Conservation (phyloP, 768 basidiomycete genomes). For the Clitopilus hobsonii region DNA sequence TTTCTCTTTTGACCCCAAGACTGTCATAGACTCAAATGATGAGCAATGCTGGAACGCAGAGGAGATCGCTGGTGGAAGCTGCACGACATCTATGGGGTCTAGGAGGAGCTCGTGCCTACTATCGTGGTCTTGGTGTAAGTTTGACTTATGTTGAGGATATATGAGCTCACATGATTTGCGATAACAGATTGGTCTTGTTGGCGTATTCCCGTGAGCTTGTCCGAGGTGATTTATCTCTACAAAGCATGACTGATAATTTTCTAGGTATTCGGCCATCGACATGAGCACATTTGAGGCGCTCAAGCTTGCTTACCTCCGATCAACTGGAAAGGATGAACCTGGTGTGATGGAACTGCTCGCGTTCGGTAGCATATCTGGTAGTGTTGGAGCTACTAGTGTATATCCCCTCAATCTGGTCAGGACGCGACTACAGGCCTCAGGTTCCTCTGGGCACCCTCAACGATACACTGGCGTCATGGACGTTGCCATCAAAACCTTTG, state of each 20-base stretch:
- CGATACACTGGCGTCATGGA: conserved; percentile 86
- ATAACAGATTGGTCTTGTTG: conserved; percentile 87
- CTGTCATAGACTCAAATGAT: conserved; percentile 84
- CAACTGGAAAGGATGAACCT: conserved; percentile 86
- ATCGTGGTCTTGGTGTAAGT: conserved; percentile 80
- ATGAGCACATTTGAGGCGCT: conserved; percentile 97
- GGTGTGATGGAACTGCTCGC: conserved; percentile 82
- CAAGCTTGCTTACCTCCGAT: conserved; percentile 84
- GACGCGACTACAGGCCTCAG: conserved; percentile 93
- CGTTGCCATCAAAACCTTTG: conserved; percentile 75
- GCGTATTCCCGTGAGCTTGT: conserved; percentile 80
- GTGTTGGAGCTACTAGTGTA: conserved; percentile 89
- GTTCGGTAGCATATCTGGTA: conserved; percentile 91
- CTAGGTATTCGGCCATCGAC: conserved; percentile 89
- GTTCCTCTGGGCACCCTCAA: conserved; percentile 92
- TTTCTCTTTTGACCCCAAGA: conserved; percentile 3
- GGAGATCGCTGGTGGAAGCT: conserved; percentile 55
- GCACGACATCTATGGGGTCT: conserved; percentile 71
- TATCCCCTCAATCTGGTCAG: conserved; percentile 91
- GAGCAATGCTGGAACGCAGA: conserved; percentile 68
- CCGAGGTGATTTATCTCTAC: not conserved
- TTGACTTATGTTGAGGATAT: conserved; percentile 9
- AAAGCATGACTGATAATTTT: not conserved
- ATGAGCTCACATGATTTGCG: conserved; percentile 8
- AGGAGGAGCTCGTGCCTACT: conserved; percentile 81